Evolutionary conservation across 139 green algal genomes (phyloP).

Genomic region (Chlorella sorokiniana): DNA sequence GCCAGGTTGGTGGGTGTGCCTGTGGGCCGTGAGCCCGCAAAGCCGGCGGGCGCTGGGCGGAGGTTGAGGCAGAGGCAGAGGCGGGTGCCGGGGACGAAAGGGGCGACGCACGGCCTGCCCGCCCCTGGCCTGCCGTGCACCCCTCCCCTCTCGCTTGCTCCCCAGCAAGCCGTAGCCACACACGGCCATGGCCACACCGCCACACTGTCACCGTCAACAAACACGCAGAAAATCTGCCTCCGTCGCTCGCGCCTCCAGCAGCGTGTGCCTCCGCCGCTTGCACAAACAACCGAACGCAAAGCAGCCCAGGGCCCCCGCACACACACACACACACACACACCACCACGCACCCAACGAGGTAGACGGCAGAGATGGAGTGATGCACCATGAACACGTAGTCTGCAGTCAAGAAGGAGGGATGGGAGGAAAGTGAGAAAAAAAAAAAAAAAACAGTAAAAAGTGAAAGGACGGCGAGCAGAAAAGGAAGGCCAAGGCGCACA

Average conservation of each 20-base stretch:
- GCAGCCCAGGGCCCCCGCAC: background rate
- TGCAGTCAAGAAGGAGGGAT: background rate
- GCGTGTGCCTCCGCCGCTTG: too few relatives aligned
- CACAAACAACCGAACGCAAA: too few relatives aligned
- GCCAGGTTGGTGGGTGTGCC: background rate
- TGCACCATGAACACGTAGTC: slow-evolving; percentile 43
- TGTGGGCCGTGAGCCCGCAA: background rate
- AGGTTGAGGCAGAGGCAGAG: too few relatives aligned
- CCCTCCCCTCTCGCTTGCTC: too few relatives aligned
- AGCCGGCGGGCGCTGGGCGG: too few relatives aligned
- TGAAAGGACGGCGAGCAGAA: background rate
- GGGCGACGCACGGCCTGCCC: too few relatives aligned
- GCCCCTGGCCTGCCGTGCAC: too few relatives aligned
- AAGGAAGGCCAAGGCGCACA: background rate
- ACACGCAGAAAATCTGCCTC: background rate
- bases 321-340: background rate
- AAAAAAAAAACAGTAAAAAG: background rate
- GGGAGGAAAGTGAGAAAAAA: too few relatives aligned
- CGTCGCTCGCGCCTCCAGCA: background rate
- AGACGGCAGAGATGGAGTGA: slow-evolving; percentile 39
- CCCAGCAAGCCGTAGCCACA: background rate
- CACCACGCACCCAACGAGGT: slow-evolving; percentile 30
- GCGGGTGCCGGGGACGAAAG: too few relatives aligned
- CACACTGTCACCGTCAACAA: too few relatives aligned
- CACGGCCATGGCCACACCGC: too few relatives aligned